A percentile compares a stretch with the other conserved stretches of the same genome.
Conservation (phyloP, 768 basidiomycete genomes). For the Pholiota molesta region DNA sequence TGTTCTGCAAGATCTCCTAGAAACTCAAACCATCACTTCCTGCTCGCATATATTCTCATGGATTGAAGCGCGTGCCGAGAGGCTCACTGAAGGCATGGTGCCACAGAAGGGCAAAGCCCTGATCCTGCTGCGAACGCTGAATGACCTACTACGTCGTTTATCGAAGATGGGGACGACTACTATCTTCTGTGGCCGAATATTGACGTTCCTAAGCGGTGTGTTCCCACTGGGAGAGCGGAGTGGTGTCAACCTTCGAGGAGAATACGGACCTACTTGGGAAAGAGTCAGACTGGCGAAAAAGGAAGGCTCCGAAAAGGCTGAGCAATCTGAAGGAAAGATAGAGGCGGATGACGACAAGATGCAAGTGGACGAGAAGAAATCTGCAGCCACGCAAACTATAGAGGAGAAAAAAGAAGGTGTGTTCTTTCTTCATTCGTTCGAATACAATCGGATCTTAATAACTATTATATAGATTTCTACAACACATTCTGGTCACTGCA, state of each 20-base stretch:
- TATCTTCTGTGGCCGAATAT: conserved; percentile 86
- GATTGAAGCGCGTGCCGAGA: conserved; percentile 73
- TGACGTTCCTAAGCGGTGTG: conserved; percentile 83
- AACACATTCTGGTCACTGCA: conserved; percentile 91
- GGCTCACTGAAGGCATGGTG: conserved; percentile 77
- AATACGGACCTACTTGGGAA: conserved; percentile 82
- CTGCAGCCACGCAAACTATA: conserved; percentile 17
- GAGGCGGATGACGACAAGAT: conserved; percentile 51
- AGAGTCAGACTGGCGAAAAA: conserved; percentile 49
- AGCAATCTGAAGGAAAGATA: conserved; percentile 21
- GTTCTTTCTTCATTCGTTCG: not conserved
- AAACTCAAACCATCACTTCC: conserved; percentile 82
- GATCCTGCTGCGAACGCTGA: conserved; percentile 79
- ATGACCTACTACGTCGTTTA: conserved; percentile 83
- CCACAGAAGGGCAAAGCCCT: conserved; percentile 91
- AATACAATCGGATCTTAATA: not conserved
- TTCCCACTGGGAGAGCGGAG: conserved; percentile 89
- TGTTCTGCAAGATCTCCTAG: conserved; percentile 80
- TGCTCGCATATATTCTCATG: conserved; percentile 89
- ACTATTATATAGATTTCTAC: conserved; percentile 69
- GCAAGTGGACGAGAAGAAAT: conserved; percentile 57
- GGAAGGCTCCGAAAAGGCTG: conserved; percentile 30
- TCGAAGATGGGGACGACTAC: conserved; percentile 87
- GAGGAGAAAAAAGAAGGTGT: conserved; percentile 66
- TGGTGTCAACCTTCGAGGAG: conserved; percentile 89